Conservation (phyloP, 2,329 filamentous ascomycete genomes). For the Fusarium sp. region DNA sequence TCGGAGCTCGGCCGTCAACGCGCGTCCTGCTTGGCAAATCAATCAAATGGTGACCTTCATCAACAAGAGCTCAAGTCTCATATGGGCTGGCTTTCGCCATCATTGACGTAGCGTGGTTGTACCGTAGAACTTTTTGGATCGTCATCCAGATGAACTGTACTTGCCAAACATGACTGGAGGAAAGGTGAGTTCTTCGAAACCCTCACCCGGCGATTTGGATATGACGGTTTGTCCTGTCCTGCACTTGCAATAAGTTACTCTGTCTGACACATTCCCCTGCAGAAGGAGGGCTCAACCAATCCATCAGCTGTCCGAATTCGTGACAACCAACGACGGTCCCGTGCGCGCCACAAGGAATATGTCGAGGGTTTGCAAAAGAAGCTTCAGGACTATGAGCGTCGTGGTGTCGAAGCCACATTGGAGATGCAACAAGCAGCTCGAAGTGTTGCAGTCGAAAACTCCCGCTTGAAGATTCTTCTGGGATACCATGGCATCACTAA, state of each 20-base stretch:
- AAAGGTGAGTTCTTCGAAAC: slow-evolving; percentile 45
- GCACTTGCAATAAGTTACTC: slow-evolving; percentile 18
- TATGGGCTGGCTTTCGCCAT: slow-evolving; percentile 38
- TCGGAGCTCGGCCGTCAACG: slow-evolving; percentile 48
- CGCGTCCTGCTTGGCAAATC: slow-evolving; percentile 48
- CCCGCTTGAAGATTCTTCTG: slow-evolving; percentile 57
- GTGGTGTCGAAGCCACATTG: slow-evolving; percentile 60
- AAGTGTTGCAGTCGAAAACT: slow-evolving; percentile 62
- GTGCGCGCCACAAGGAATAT: slow-evolving; percentile 63
- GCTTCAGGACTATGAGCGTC: slow-evolving; percentile 61
- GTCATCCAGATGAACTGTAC: slow-evolving; percentile 39
- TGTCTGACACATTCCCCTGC: slow-evolving; percentile 40
- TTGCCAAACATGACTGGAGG: slow-evolving; percentile 45
- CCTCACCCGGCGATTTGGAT: slow-evolving; percentile 15
- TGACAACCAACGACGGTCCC: slow-evolving; percentile 65
- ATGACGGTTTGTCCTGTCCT: slow-evolving; percentile 12
- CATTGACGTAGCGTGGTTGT: slow-evolving; percentile 38
- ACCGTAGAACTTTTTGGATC: slow-evolving; percentile 19
- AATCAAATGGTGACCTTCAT: slow-evolving; percentile 44
- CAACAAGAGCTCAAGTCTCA: slow-evolving; percentile 45
- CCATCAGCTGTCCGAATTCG: slow-evolving; percentile 56
- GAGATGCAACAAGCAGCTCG: slow-evolving; percentile 67
- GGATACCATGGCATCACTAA: slow-evolving; percentile 53
- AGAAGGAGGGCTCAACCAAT: slow-evolving; percentile 46
- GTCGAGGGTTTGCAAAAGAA: slow-evolving; percentile 60